These are phyloP conservation scores for Gleditsia sinensis DNA, from an alignment of 306 rosid species.

Conservation along the genomic window DNA sequence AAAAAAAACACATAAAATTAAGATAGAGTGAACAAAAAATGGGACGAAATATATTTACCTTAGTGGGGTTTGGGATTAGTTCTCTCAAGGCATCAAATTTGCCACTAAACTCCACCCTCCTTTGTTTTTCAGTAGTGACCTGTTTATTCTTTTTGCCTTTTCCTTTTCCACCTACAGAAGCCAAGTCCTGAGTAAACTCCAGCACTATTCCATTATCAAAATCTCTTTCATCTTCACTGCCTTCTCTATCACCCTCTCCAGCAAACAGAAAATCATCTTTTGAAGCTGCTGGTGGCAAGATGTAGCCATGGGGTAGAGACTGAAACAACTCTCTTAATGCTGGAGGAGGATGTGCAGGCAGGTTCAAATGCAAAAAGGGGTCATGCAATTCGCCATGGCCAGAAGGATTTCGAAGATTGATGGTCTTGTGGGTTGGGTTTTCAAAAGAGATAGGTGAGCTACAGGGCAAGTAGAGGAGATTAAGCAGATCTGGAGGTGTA, in stretches of 20 bases:
- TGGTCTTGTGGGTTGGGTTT: slow-evolving; percentile 33
- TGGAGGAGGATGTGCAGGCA: slow-evolving; percentile 60
- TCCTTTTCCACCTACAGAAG: slow-evolving; percentile 44
- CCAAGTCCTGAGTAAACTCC: slow-evolving; percentile 51
- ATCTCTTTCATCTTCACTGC: slow-evolving; percentile 42
- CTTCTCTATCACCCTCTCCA: slow-evolving; percentile 46
- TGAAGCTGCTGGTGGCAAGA: slow-evolving; percentile 36
- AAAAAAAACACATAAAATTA: too few relatives aligned
- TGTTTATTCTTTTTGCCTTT: slow-evolving; percentile 49
- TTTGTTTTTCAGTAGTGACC: slow-evolving; percentile 55
- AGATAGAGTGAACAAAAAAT: too few relatives aligned
- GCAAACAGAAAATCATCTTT: slow-evolving; percentile 45
- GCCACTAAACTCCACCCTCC: slow-evolving; percentile 58
- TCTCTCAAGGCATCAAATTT: slow-evolving; percentile 50
- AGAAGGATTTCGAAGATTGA: slow-evolving; percentile 27
- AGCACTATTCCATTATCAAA: slow-evolving; percentile 45
- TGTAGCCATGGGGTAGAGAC: slow-evolving; percentile 48
- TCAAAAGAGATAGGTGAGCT: slow-evolving; percentile 55
- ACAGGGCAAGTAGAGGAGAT: slow-evolving; percentile 57
- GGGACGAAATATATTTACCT: slow-evolving; percentile 39
- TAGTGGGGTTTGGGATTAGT: slow-evolving; percentile 69
- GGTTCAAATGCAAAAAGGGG: slow-evolving; percentile 63
- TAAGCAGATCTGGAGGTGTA: slow-evolving; percentile 64
- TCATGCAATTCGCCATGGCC: slow-evolving; percentile 33
- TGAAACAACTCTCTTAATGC: slow-evolving; percentile 49